Evolutionary conservation across 2,329 filamentous ascomycete species (phyloP).

Genomic region (Ceratocystis lukuohia): DNA sequence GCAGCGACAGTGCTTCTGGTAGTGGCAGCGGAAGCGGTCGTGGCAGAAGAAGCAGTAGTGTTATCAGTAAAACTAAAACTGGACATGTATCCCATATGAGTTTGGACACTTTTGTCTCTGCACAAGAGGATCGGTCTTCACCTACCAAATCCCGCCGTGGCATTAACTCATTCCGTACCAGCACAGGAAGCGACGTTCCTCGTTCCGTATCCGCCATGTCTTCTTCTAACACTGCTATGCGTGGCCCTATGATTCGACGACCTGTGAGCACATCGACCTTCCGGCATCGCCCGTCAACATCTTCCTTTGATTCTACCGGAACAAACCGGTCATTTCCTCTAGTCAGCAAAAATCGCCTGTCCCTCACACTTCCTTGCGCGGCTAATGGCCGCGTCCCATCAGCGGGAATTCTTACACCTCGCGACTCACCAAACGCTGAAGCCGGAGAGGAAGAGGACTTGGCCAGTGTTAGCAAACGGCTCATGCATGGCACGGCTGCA

Average conservation of each 20-base stretch:
- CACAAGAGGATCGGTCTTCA: conserved; percentile 21
- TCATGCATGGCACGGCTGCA: conserved; percentile 8
- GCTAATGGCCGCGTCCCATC: conserved; percentile 7
- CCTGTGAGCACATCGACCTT: conserved; percentile 30
- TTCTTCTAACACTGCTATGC: conserved; percentile 11
- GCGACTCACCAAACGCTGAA: conserved; percentile 37
- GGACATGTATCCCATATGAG: conserved; percentile 20
- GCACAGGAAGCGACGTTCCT: conserved; percentile 11
- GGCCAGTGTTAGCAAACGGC: conserved; percentile 10
- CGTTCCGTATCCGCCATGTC: conserved; percentile 18
- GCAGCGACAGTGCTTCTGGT: conserved; percentile 19
- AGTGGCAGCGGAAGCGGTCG: conserved; percentile 18
- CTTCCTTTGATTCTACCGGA: conserved; percentile 44
- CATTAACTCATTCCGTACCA: conserved; percentile 10
- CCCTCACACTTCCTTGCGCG: conserved; percentile 19
- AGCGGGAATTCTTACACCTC: conserved; percentile 36
- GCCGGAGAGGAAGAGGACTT: conserved; percentile 35
- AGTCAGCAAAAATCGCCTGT: conserved; percentile 34
- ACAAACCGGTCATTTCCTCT: conserved; percentile 51
- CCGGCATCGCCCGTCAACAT: conserved; percentile 41
- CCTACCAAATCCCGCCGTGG: conserved; percentile 11
- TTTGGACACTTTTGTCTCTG: conserved; percentile 23
- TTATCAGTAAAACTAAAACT: neutral
- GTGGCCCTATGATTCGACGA: conserved; percentile 28
- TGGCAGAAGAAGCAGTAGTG: neutral